phyloP scores from a whole-genome alignment of 805 yeast genomes.

The Candida odintsovae region DNA sequence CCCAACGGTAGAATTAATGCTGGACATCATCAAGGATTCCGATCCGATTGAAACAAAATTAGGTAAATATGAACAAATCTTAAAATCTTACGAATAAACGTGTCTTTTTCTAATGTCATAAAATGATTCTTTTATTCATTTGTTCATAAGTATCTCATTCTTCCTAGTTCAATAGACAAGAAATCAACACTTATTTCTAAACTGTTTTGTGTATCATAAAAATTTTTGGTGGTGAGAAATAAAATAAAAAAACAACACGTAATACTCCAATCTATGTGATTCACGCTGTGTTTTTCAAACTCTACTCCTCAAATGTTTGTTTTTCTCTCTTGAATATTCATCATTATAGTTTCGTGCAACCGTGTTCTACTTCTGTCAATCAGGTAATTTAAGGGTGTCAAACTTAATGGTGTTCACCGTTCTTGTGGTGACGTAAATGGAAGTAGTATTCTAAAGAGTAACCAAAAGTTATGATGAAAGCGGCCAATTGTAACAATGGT shows the following conservation, averaged over 20 bases:
- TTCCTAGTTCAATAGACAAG: neutral
- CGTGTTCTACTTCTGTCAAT: neutral
- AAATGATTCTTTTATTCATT: neutral
- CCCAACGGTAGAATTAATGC: constrained; percentile 41
- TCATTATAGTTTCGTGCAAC: neutral
- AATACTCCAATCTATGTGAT: neutral
- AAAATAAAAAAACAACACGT: neutral
- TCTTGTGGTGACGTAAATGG: constrained; percentile 67
- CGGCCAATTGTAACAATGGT: constrained; percentile 74
- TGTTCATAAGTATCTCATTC: neutral
- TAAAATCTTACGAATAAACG: neutral
- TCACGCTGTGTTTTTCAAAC: neutral
- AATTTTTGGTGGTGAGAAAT: neutral
- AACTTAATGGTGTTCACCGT: constrained; percentile 34
- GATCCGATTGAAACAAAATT: constrained; percentile 2
- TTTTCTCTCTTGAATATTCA: neutral
- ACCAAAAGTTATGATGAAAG: constrained; percentile 66
- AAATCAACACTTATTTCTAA: neutral
- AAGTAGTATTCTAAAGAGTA: constrained; percentile 91
- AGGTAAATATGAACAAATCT: neutral
- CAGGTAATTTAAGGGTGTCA: neutral
- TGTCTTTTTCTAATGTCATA: neutral
- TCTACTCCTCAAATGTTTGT: neutral
- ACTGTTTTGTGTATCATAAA: neutral
- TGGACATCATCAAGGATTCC: constrained; percentile 25